Evolutionary conservation across 345 rosid species (phyloP), one percentile per base, ranked within the genome.

Genomic region (Pelargonium nanum): DNA sequence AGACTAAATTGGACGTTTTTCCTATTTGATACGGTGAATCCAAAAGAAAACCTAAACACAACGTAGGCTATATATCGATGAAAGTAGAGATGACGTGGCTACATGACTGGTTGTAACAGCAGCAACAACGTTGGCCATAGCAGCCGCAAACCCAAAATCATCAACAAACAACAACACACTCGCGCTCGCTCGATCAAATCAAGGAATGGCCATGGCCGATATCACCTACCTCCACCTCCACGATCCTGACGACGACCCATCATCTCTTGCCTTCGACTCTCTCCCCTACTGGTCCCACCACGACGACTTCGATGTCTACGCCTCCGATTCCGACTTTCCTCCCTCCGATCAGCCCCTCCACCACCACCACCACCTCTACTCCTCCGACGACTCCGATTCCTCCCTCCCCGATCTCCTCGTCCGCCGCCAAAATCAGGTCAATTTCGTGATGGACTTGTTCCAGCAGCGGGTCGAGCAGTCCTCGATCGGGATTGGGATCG

Each of bases 381-480:
- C 52, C 45, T 70, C 68, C 51, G 68, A 45, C 57, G 69, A 65
- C 0, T 77, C 77, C 17, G 76, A 71, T 13, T 59, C 79, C 13
- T 81, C 74, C 54, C 68, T 76, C 55, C 67, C 74, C 25, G 94
- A 85, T 73, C 76, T 78, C 19, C 57, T 70, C 55, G 85, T 69
- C 12, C 68, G 65, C 60, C 83, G 86, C 22, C 80, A 77, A 71
- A 86, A 76, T 67, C 91, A 79, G 73, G 86, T 79, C 57, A 71
- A 75, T 66, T 91, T 86, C 75, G 96, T 86, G 59, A 82, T 88
- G 92, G 96, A 91, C 82, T 82, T 91, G 70, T 76, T 91, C 55
- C 95, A 88, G 53, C 87, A 86, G 74, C 96, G 95, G 56, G 92
- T 86, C 57, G 96, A 91, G 76, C 92, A 88, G 62, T 86, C 96